Base-by-base conservation (phyloP, 805 yeast species). In the Candida ascalaphidarum region DNA sequence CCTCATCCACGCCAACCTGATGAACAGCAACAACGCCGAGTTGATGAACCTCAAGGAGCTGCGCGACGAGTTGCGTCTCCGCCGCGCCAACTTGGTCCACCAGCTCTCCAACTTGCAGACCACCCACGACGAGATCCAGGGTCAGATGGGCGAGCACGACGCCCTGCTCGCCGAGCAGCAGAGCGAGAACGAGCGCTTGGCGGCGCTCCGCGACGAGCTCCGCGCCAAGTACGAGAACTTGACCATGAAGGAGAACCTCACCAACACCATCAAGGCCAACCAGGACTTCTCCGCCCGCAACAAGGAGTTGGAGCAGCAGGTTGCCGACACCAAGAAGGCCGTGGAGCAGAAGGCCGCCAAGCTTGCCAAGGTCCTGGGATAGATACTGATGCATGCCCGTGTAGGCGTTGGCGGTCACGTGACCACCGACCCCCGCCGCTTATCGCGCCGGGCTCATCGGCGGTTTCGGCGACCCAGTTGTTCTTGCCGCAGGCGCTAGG, bases 21-120 rank as follows among this genome's bases (percentile, higher is more conserved):
- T 61, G 22, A 57, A 49, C 29, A 52, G 55, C 30, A 59, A 58
- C 37, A 48, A 49, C 29, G 52, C 55, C 34, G 69, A 62, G 36
- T 44, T 61, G 15, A 33, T 50, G 12, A 61, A 58, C 38, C 43
- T 59, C 30, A 49, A 50, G 29, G 69, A 62, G 31, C 43, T 50
- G n/a, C 46, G 57, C 31, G 54, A 52, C 18, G 61, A 56, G 22
- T 50, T 63, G 26, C 29, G 34, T 9, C 28, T 37, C 17, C 52
- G 48, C 22, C 44, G 58, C 7, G 34, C 32, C 9, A 58, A 50
- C 13, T 34, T 58, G 19, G 44, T 45, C 10, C 37, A 37, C 12
- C 55, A 55, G 29, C 41, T 56, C 15, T 45, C 47, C 14, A 46
- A 43, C 27, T 39, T 63, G 20, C 46, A 46, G 23, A 44, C 46